Evolutionary conservation across 306 rosid genomes (phyloP).

Genomic region (Quercus bicolor): DNA sequence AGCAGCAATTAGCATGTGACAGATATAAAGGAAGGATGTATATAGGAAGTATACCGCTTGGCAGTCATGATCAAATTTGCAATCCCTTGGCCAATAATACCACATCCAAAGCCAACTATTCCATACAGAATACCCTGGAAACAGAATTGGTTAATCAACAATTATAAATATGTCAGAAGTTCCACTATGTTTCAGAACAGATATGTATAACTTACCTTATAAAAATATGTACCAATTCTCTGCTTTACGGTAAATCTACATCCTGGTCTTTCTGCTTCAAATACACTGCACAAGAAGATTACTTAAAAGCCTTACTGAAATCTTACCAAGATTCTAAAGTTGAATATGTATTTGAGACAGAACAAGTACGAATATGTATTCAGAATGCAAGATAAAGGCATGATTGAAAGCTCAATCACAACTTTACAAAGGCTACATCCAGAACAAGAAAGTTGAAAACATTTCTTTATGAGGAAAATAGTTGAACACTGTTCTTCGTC

Average conservation of each 20-base stretch:
- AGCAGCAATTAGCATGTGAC: not conserved
- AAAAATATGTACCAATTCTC: conserved; percentile 71
- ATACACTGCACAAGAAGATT: conserved; percentile 63
- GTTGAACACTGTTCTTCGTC: not conserved
- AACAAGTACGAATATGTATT: not conserved
- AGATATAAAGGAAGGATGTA: conserved; percentile 5
- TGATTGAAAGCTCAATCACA: too few relatives aligned
- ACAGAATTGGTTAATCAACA: conserved; percentile 16
- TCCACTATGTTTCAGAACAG: not conserved
- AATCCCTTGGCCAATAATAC: conserved; percentile 92
- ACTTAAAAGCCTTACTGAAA: not conserved
- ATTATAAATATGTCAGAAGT: not conserved
- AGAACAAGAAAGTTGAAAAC: not conserved
- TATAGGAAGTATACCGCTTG: conserved; percentile 57
- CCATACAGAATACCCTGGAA: conserved; percentile 88
- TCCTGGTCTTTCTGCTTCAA: conserved; percentile 93
- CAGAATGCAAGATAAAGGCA: not conserved
- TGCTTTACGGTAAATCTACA: conserved; percentile 62
- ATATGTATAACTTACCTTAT: conserved; percentile 50
- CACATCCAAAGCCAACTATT: conserved; percentile 87
- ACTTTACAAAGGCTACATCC: not conserved
- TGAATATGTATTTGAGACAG: not conserved
- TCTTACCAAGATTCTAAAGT: not conserved
- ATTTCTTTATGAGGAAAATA: not conserved
- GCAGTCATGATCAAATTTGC: conserved; percentile 90